A percentile compares a stretch with the other conserved stretches of the same genome.
Evolutionary conservation across 1,284 basidiomycete genomes (phyloP).

Genomic region (Lignosus rhinocerotis): DNA sequence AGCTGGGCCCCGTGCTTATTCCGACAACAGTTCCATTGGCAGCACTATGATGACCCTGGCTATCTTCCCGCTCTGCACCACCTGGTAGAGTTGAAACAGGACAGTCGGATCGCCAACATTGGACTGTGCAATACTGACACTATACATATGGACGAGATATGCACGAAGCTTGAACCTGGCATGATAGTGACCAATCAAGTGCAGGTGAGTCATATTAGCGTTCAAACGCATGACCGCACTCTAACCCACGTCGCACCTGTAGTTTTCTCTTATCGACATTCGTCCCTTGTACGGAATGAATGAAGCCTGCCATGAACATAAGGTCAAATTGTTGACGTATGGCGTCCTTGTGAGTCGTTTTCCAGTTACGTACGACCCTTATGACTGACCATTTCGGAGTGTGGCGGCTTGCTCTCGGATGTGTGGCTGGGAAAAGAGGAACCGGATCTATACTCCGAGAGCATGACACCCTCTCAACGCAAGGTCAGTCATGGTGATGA

Average conservation of each 20-base stretch:
- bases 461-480: conserved; percentile 73
- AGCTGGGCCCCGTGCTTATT: neutral
- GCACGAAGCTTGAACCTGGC: conserved; percentile 65
- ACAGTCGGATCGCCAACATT: conserved; percentile 64
- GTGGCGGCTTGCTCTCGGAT: conserved; percentile 80
- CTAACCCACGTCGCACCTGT: neutral
- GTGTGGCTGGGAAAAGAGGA: conserved; percentile 68
- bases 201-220: conserved; percentile 51
- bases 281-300: conserved; percentile 76
- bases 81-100: conserved; percentile 57
- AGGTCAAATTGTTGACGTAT: conserved; percentile 76
- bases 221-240: neutral
- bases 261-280: conserved; percentile 83
- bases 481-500: conserved; percentile 52
- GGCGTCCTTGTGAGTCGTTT: conserved; percentile 64
- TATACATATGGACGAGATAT: conserved; percentile 74
- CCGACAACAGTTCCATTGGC: conserved; percentile 72
- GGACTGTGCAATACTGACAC: conserved; percentile 84
- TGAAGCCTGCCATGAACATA: conserved; percentile 71
- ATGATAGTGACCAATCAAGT: conserved; percentile 81
- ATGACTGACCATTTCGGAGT: conserved; percentile 43
- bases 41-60: conserved; percentile 70
- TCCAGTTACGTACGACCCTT: neutral
- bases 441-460: conserved; percentile 68
- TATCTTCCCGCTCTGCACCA: conserved; percentile 66